Evolutionary conservation across 2,329 filamentous ascomycete genomes (phyloP).

Genomic region (Rutstroemia sp.): DNA sequence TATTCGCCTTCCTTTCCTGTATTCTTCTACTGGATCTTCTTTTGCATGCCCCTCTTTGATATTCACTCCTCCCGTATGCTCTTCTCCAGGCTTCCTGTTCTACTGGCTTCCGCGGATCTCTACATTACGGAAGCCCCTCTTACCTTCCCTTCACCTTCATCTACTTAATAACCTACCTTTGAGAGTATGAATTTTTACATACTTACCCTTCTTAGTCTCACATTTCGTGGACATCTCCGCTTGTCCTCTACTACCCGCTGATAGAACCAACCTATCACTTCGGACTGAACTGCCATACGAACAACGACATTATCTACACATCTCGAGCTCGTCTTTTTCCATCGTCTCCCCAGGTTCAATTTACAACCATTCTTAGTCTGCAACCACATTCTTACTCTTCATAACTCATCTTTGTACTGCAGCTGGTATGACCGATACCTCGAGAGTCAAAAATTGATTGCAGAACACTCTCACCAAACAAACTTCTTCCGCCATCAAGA

Average conservation of each 20-base stretch:
- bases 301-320: too few relatives aligned
- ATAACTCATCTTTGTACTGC: neutral
- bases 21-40: neutral
- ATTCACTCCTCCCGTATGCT: too few relatives aligned
- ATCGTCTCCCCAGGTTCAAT: too few relatives aligned
- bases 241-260: too few relatives aligned
- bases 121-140: neutral
- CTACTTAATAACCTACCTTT: neutral
- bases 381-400: too few relatives aligned
- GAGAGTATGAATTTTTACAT: neutral
- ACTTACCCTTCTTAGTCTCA: neutral
- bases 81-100: too few relatives aligned
- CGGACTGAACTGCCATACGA: too few relatives aligned
- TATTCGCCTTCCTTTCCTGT: too few relatives aligned
- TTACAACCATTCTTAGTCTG: too few relatives aligned
- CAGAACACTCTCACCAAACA: neutral
- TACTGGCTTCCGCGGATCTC: too few relatives aligned
- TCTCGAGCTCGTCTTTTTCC: too few relatives aligned
- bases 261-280: too few relatives aligned
- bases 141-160: neutral
- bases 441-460: neutral
- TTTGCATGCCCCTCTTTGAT: neutral
- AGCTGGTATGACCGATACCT: neutral
- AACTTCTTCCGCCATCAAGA: neutral
- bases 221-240: neutral